Percentiles rank a stretch among this genome's conserved stretches.
Conservation (phyloP, 1,284 basidiomycete genomes). For the Pseudozyma thailandica region DNA sequence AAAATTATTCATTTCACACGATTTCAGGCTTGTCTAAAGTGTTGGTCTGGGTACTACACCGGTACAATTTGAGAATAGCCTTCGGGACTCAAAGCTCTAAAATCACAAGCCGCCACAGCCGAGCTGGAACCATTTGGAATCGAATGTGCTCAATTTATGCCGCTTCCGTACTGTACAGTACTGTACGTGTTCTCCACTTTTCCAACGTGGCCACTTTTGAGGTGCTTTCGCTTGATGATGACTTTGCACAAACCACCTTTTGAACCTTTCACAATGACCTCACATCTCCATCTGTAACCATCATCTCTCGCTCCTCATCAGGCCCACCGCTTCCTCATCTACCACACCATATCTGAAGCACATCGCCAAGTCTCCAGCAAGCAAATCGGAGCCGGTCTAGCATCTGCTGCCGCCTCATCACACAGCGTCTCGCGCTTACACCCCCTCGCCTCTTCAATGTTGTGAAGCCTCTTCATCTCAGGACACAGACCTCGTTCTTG, state of each 20-base stretch:
- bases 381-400: neutral
- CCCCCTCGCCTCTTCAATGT: neutral
- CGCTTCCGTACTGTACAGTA: neutral
- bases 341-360: neutral
- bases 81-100: constrained; percentile 1
- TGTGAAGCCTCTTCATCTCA: neutral
- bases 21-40: no score
- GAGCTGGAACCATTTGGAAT: neutral
- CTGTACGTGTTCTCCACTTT: constrained; percentile 9
- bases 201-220: constrained; percentile 12
- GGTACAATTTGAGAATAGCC: no score
- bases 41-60: no score
- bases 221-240: constrained; percentile 1
- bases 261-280: neutral
- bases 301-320: neutral
- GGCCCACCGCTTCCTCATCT: no score
- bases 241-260: constrained; percentile 11
- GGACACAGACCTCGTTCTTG: neutral
- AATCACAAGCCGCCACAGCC: neutral
- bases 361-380: neutral
- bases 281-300: neutral
- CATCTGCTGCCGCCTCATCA: neutral
- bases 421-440: neutral
- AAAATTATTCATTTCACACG: constrained; percentile 3
- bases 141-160: neutral